phyloP scores from a whole-genome alignment of 441 rosid genomes.

The Pelargonium fulgidum region DNA sequence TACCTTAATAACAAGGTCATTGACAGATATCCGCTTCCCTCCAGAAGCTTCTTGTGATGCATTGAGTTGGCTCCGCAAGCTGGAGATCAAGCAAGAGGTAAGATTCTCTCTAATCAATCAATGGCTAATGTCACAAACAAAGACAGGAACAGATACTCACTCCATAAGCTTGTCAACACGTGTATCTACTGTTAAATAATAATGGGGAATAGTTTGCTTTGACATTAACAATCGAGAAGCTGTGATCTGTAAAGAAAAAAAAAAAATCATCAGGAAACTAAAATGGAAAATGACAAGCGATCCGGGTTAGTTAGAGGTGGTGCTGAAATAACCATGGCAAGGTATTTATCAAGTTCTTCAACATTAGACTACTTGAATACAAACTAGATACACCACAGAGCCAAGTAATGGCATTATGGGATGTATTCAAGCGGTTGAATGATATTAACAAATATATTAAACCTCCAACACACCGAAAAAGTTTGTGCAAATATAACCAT shows the following conservation, averaged over 20 bases:
- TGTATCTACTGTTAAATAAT: conserved; percentile 83
- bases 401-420: background rate
- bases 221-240: conserved; percentile 83
- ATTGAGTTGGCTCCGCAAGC: conserved; percentile 72
- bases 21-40: conserved; percentile 76
- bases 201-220: conserved; percentile 94
- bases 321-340: background rate
- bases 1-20: conserved; percentile 95
- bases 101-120: conserved; percentile 13
- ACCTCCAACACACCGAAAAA: background rate
- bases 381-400: background rate
- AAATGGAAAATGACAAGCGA: background rate
- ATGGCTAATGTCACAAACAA: background rate
- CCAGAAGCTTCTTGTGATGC: conserved; percentile 77
- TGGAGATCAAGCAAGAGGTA: conserved; percentile 26
- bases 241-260: conserved; percentile 54
- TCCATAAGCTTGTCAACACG: conserved; percentile 83
- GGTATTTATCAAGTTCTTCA: background rate
- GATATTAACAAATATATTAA: background rate
- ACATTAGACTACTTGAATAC: background rate
- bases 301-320: background rate
- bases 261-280: conserved; percentile 13
- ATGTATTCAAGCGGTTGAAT: background rate
- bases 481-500: background rate
- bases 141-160: conserved; percentile 35